Evolutionary conservation across 164 flowering plant species (phyloP).

Genomic region (Pachysandra terminalis): DNA sequence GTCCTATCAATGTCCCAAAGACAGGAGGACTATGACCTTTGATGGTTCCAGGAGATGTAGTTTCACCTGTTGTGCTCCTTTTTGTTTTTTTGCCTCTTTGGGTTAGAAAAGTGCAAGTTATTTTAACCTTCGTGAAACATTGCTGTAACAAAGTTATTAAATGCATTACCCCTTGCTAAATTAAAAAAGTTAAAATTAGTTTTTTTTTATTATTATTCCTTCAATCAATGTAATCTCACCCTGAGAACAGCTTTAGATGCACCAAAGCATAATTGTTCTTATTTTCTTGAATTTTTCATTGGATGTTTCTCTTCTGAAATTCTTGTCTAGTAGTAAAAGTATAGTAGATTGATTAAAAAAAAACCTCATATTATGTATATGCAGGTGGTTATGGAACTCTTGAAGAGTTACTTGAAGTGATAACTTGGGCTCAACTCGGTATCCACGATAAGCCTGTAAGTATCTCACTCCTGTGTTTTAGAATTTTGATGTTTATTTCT

Average conservation of each 20-base stretch:
- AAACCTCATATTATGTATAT: neutral
- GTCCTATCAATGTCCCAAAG: neutral
- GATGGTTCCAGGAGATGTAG: conserved; percentile 1
- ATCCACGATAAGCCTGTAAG: conserved; percentile 71
- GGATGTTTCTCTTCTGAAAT: neutral
- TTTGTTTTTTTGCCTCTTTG: too few species aligned
- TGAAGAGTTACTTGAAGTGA: conserved; percentile 68
- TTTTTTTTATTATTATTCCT: neutral
- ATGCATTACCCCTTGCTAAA: too few species aligned
- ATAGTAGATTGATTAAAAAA: too few species aligned
- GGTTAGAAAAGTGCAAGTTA: neutral
- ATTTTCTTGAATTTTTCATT: neutral
- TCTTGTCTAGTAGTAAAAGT: too few species aligned
- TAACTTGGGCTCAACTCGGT: conserved; percentile 76
- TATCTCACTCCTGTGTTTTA: neutral
- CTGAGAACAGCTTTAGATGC: neutral
- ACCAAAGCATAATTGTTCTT: too few species aligned
- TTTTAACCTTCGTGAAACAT: neutral
- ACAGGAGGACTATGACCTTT: conserved; percentile 4
- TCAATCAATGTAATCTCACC: too few species aligned
- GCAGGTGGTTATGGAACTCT: conserved; percentile 77
- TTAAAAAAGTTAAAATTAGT: neutral
- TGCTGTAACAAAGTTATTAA: neutral
- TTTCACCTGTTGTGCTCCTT: too few species aligned
- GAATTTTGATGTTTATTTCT: neutral